Percentiles rank a stretch among this genome's conserved stretches.
Conservation (phyloP, 1,284 basidiomycete species). For the Moniliophthora roreri region DNA sequence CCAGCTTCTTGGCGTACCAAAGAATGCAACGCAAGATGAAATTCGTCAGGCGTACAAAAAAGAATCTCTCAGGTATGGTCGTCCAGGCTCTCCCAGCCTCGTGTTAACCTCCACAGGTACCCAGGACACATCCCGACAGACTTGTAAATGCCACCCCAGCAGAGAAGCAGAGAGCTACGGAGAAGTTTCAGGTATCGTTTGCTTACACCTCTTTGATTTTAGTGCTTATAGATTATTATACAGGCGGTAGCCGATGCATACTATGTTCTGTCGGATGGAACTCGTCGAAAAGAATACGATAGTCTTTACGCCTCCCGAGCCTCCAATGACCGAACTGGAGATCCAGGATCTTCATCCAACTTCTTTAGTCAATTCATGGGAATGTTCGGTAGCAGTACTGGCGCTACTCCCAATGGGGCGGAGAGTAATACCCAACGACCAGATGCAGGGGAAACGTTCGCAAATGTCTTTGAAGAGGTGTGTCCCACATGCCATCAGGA, state of each 20-base stretch:
- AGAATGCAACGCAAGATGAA: slow-evolving; percentile 68
- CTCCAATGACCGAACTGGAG: slow-evolving; percentile 48
- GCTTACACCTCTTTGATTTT: neutral
- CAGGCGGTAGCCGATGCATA: slow-evolving; percentile 94
- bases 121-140: slow-evolving; percentile 89
- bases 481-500: slow-evolving; percentile 14
- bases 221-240: neutral
- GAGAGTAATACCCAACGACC: slow-evolving; percentile 50
- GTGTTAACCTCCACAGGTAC: slow-evolving; percentile 13
- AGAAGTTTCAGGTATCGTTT: slow-evolving; percentile 73
- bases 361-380: slow-evolving; percentile 80
- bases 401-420: slow-evolving; percentile 28
- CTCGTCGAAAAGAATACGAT: slow-evolving; percentile 84
- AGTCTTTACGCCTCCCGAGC: slow-evolving; percentile 55
- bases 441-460: slow-evolving; percentile 80
- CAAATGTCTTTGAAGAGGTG: slow-evolving; percentile 90
- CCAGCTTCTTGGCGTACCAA: slow-evolving; percentile 55
- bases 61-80: slow-evolving; percentile 63
- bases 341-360: slow-evolving; percentile 66
- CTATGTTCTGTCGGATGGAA: slow-evolving; percentile 87
- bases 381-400: slow-evolving; percentile 52
- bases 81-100: slow-evolving; percentile 16
- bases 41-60: slow-evolving; percentile 82
- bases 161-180: slow-evolving; percentile 77
- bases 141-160: slow-evolving; percentile 71